Conservation (phyloP, 2,329 filamentous ascomycete genomes). For the Parastagonospora nodorum region DNA sequence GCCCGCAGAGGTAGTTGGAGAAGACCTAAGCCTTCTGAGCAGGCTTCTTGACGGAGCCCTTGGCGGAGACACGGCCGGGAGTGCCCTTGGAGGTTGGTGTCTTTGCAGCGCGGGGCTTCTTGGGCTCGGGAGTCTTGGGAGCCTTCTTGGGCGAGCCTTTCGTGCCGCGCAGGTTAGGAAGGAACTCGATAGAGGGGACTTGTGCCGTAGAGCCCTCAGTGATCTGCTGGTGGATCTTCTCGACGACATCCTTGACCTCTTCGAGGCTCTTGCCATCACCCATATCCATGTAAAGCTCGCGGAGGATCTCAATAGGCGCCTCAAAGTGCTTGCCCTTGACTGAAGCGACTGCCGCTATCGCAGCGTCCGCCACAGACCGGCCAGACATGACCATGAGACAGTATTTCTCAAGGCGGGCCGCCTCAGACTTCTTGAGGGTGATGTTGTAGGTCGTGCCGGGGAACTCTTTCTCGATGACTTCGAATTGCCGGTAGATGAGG, state of each 20-base stretch:
- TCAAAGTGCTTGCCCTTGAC: conserved; percentile 32
- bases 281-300: conserved; percentile 30
- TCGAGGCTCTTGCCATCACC: conserved; percentile 25
- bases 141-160: conserved; percentile 2
- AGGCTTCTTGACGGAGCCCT: conserved; percentile 33
- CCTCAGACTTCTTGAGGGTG: conserved; percentile 43
- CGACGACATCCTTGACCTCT: conserved; percentile 26
- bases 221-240: conserved; percentile 37
- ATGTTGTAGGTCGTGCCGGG: conserved; percentile 41
- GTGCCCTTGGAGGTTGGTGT: conserved; percentile 12
- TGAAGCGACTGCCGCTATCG: conserved; percentile 15
- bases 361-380: conserved; percentile 10
- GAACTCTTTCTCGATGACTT: conserved; percentile 34
- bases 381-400: conserved; percentile 27
- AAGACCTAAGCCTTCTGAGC: conserved; percentile 11
- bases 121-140: conserved; percentile 9
- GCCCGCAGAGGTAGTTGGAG: background rate
- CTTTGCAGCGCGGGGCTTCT: conserved; percentile 6
- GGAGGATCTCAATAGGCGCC: conserved; percentile 41
- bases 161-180: conserved; percentile 31
- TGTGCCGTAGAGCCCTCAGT: conserved; percentile 27
- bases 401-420: conserved; percentile 38
- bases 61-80: conserved; percentile 21
- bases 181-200: conserved; percentile 39
- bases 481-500: conserved; percentile 41